A percentile compares a stretch with the other conserved stretches of the same genome.
Evolutionary conservation across 768 basidiomycete genomes (phyloP).

Genomic region (Filobasidium wieringae): DNA sequence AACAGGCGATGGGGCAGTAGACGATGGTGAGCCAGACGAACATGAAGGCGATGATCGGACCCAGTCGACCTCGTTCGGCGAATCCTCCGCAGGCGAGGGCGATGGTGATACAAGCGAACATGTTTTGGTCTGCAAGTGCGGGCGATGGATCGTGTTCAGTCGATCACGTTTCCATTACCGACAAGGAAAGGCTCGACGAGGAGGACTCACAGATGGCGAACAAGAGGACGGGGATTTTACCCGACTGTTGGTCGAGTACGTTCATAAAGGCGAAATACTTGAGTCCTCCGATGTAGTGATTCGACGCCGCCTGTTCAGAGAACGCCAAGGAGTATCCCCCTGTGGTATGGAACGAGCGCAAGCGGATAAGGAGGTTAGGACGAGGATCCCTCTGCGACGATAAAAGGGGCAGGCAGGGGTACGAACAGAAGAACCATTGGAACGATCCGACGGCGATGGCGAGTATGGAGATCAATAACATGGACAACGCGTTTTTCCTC

Average conservation of each 20-base stretch:
- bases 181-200: slow-evolving; percentile 20
- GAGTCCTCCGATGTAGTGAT: slow-evolving; percentile 71
- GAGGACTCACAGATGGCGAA: slow-evolving; percentile 58
- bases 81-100: slow-evolving; percentile 45
- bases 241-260: slow-evolving; percentile 59
- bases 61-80: slow-evolving; percentile 73
- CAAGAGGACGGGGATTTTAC: slow-evolving; percentile 66
- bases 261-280: slow-evolving; percentile 62
- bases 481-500: slow-evolving; percentile 42
- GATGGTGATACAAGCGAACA: slow-evolving; percentile 29
- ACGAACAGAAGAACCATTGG: slow-evolving; percentile 2
- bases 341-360: not conserved
- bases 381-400: too few relatives aligned
- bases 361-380: not conserved
- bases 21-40: slow-evolving; percentile 80
- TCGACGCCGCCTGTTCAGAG: slow-evolving; percentile 46
- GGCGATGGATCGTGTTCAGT: not conserved
- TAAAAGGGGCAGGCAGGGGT: not conserved
- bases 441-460: slow-evolving; percentile 35
- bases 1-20: slow-evolving; percentile 60
- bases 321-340: slow-evolving; percentile 93
- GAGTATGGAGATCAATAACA: slow-evolving; percentile 39
- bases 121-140: slow-evolving; percentile 9
- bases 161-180: not conserved
- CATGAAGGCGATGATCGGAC: slow-evolving; percentile 62